These are phyloP conservation scores for Cyphellophora attinorum DNA, from an alignment of 2,329 filamentous ascomycete species.

Conservation along the genomic window DNA sequence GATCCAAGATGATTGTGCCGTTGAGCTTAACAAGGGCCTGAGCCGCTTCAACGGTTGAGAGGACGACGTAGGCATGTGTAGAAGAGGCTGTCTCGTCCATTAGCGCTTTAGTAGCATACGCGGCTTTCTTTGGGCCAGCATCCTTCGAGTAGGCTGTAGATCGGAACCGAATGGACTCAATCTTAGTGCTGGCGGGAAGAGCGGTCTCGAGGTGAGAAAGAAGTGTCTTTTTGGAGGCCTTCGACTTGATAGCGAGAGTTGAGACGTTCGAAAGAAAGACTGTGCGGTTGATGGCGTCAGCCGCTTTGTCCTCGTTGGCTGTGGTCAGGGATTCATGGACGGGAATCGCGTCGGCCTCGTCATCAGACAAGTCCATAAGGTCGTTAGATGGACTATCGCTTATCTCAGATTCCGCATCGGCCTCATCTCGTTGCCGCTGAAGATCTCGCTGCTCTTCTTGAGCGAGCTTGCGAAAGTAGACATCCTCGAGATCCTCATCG, in stretches of 20 bases:
- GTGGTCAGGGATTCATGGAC: slow-evolving; percentile 30
- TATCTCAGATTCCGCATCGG: slow-evolving; percentile 47
- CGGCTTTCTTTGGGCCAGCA: slow-evolving; percentile 81
- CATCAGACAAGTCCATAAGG: slow-evolving; percentile 47
- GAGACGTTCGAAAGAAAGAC: slow-evolving; percentile 92
- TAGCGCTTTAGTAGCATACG: slow-evolving; percentile 80
- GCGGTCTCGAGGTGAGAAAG: slow-evolving; percentile 70
- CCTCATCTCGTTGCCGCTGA: slow-evolving; percentile 25
- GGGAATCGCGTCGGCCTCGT: slow-evolving; percentile 25
- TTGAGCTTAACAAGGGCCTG: slow-evolving; percentile 74
- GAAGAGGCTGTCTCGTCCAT: slow-evolving; percentile 88
- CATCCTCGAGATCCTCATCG: slow-evolving; percentile 13
- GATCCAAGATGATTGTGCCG: slow-evolving; percentile 70
- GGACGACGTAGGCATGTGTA: slow-evolving; percentile 90
- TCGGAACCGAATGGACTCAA: slow-evolving; percentile 89
- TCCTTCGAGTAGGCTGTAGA: slow-evolving; percentile 75
- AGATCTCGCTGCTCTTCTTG: slow-evolving; percentile 20
- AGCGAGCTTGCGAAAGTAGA: slow-evolving; percentile 17
- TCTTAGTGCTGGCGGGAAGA: slow-evolving; percentile 50
- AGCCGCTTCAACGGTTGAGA: slow-evolving; percentile 64
- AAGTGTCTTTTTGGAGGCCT: slow-evolving; percentile 68
- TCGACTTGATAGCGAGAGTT: slow-evolving; percentile 69
- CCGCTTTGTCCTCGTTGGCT: slow-evolving; percentile 23
- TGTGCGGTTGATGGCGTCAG: slow-evolving; percentile 76
- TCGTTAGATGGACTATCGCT: slow-evolving; percentile 44